Evolutionary conservation across 306 rosid species (phyloP), one percentile per base, ranked within the genome.

Genomic region (Hippophae gyantsensis): DNA sequence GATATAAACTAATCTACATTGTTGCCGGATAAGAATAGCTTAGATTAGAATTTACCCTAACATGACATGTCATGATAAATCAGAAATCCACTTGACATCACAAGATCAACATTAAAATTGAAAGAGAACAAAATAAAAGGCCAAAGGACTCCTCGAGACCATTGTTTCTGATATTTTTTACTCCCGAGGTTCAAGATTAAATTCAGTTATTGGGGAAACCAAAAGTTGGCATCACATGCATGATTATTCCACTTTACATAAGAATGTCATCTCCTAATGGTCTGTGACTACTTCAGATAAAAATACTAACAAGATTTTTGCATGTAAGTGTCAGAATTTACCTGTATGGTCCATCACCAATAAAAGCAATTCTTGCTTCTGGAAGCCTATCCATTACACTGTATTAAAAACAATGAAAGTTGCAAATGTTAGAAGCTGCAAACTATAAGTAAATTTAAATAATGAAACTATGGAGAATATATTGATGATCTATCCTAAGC

Each of bases 311-410:
- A 0, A 9, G n/a, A 3, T 53, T 43, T 6, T 12, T 9, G n/a
- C 42, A 25, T 5, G 56, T 8, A 50, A 32, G 38, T 32, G 38
- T 32, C 69, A 56, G 62, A 56, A 55, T 8, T 56, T 79, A 88
- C 99, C 95, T 93, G 81, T 88, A 86, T 0, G 97, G 99, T 8
- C 99, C 99, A 69, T 93, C 99, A 65, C 99, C 99, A 56, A 93
- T 42, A 13, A 93, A 84, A 60, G 97, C 99, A 60, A 93, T 86
- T 54, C 90, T 81, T 3, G 86, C 97, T 52, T 80, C 90, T 2
- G 99, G 97, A 73, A 93, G 99, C 62, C 67, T 66, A 63, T 93
- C 97, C 99, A 93, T 88, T 69, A 88, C 56, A 43, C 97, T 92
- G 90, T 68, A 48, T 32, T 32, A 32, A 32, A 32, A 32, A 32